These are phyloP conservation scores for Aspergillus sclerotioniger DNA, from an alignment of 495 filamentous ascomycete genomes.

Conservation along the genomic window DNA sequence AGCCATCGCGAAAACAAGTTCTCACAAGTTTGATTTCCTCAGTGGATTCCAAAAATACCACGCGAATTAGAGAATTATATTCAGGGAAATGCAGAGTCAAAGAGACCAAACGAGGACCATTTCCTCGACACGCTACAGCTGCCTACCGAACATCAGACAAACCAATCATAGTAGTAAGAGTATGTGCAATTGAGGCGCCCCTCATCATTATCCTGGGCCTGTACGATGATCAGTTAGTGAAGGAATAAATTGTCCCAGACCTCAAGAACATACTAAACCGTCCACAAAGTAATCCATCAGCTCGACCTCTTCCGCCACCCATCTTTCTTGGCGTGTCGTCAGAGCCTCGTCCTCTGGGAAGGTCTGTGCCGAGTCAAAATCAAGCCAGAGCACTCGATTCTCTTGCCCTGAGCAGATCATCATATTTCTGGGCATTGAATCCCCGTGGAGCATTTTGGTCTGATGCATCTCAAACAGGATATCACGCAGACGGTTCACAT, in stretches of 20 bases:
- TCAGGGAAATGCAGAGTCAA: too few species aligned
- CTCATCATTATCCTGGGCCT: slow-evolving; percentile 19
- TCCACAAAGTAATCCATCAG: slow-evolving; percentile 24
- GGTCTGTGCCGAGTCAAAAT: slow-evolving; percentile 28
- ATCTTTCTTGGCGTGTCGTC: slow-evolving; percentile 13
- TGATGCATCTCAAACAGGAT: slow-evolving; percentile 25
- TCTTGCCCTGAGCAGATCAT: slow-evolving; percentile 13
- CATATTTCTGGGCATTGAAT: slow-evolving; percentile 25
- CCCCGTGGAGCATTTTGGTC: slow-evolving; percentile 21
- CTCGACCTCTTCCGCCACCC: slow-evolving; percentile 18
- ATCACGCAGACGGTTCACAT: slow-evolving; percentile 14
- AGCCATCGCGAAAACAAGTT: too few species aligned
- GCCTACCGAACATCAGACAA: not conserved
- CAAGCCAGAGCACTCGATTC: slow-evolving; percentile 26
- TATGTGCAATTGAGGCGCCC: slow-evolving; percentile 15
- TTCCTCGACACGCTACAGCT: too few species aligned
- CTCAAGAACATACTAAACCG: slow-evolving; percentile 16
- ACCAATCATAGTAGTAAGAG: slow-evolving; percentile 23
- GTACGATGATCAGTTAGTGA: slow-evolving; percentile 11
- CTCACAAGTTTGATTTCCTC: too few species aligned
- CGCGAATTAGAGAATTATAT: too few species aligned
- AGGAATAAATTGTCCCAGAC: not conserved
- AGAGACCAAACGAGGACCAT: too few species aligned
- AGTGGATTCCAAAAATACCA: too few species aligned
- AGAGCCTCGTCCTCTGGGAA: slow-evolving; percentile 14